phyloP scores from a whole-genome alignment of 1,284 basidiomycete species.

The Trametes hirsuta region DNA sequence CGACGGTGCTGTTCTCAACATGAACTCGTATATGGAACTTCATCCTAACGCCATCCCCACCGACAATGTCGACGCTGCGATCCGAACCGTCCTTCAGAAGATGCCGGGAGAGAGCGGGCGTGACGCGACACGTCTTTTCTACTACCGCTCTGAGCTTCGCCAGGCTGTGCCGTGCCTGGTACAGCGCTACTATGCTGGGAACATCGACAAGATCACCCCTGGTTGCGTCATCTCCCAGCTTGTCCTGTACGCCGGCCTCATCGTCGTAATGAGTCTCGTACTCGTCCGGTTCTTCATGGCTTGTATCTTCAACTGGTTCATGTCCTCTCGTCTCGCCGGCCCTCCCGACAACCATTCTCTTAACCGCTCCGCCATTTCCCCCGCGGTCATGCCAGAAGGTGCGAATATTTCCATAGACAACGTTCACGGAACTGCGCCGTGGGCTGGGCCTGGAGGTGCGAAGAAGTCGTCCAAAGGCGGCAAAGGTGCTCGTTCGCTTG shows the following conservation, averaged over 20 bases:
- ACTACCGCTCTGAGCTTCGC: slow-evolving; percentile 67
- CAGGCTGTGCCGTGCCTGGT: slow-evolving; percentile 79
- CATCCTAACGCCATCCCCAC: slow-evolving; percentile 70
- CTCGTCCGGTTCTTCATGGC: slow-evolving; percentile 96
- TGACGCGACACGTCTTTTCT: slow-evolving; percentile 89
- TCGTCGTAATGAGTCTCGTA: slow-evolving; percentile 91
- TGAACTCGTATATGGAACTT: slow-evolving; percentile 82
- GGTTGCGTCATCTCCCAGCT: slow-evolving; percentile 93
- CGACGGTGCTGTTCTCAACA: slow-evolving; percentile 93
- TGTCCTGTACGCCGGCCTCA: slow-evolving; percentile 90
- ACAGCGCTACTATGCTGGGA: slow-evolving; percentile 88
- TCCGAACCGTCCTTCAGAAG: slow-evolving; percentile 73
- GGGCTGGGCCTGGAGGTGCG: slow-evolving; percentile 64
- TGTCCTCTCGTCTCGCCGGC: slow-evolving; percentile 78
- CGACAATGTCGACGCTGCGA: slow-evolving; percentile 83
- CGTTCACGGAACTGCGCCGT: slow-evolving; percentile 89
- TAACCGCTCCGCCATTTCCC: slow-evolving; percentile 80
- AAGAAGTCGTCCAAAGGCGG: slow-evolving; percentile 53
- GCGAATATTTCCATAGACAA: slow-evolving; percentile 92
- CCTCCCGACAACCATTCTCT: slow-evolving; percentile 72
- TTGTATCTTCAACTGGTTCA: slow-evolving; percentile 95
- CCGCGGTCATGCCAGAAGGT: slow-evolving; percentile 94
- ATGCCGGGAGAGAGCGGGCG: slow-evolving; percentile 66
- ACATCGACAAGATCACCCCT: slow-evolving; percentile 95
- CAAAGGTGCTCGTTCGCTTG: slow-evolving; percentile 50